A percentile compares a stretch with the other conserved stretches of the same genome.
phyloP scores from a whole-genome alignment of 2,329 filamentous ascomycete species.

The Colletotrichum camelliae region DNA sequence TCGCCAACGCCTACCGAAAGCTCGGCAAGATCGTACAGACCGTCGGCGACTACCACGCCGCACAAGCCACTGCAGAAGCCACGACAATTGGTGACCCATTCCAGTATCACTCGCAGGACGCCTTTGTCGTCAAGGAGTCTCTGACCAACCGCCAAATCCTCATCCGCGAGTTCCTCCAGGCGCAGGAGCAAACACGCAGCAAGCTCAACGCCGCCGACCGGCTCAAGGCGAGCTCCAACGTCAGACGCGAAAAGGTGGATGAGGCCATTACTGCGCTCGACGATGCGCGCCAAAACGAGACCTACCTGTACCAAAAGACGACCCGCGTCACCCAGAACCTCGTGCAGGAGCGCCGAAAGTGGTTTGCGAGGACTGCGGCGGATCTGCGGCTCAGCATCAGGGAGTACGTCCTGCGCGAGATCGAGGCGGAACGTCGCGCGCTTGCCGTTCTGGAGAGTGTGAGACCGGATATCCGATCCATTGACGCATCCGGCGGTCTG shows the following conservation, averaged over 20 bases:
- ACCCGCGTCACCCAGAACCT: constrained; percentile 89
- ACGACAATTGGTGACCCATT: constrained; percentile 93
- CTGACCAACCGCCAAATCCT: constrained; percentile 97
- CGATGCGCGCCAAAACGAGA: constrained; percentile 83
- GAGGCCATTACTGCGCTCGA: constrained; percentile 93
- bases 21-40: constrained; percentile 93
- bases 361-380: constrained; percentile 86
- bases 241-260: constrained; percentile 94
- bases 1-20: constrained; percentile 91
- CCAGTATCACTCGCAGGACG: constrained; percentile 92
- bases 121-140: constrained; percentile 97
- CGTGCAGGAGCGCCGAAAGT: constrained; percentile 84
- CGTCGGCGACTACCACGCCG: constrained; percentile 93
- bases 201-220: constrained; percentile 88
- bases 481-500: constrained; percentile 89
- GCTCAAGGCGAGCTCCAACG: constrained; percentile 83
- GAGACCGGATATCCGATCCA: constrained; percentile 88
- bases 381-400: constrained; percentile 85
- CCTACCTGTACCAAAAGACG: constrained; percentile 83
- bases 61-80: constrained; percentile 94
- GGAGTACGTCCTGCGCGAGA: constrained; percentile 93
- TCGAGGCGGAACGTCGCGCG: constrained; percentile 92
- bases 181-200: constrained; percentile 82
- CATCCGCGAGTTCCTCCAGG: constrained; percentile 89
- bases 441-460: constrained; percentile 93